A percentile compares a stretch with the other conserved stretches of the same genome.
These are phyloP conservation scores for Ceratocystis destructans DNA, from an alignment of 2,329 filamentous ascomycete species.

Conservation along the genomic window DNA sequence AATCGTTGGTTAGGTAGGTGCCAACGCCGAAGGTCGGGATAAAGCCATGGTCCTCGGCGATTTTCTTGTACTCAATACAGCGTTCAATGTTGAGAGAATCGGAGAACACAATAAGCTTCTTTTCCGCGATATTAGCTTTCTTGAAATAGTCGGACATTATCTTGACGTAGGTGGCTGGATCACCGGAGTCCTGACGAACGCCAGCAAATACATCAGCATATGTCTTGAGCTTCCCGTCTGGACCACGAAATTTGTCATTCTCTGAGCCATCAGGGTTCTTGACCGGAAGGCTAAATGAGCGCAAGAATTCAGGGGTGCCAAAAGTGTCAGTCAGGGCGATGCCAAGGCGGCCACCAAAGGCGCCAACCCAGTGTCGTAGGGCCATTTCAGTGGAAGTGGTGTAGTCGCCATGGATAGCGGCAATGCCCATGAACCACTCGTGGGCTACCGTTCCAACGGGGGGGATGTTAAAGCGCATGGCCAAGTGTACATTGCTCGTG, in stretches of 20 bases:
- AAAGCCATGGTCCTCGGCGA: constrained; percentile 69
- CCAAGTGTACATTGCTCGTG: constrained; percentile 93
- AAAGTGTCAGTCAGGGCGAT: constrained; percentile 96
- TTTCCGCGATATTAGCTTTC: constrained; percentile 55
- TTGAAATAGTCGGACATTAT: constrained; percentile 73
- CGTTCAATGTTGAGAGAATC: constrained; percentile 86
- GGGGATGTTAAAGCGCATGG: constrained; percentile 75
- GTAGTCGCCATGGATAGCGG: constrained; percentile 80
- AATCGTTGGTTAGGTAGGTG: constrained; percentile 94
- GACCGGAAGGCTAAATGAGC: constrained; percentile 60
- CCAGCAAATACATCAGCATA: constrained; percentile 76
- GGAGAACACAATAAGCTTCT: constrained; percentile 88
- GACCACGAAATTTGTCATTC: constrained; percentile 31
- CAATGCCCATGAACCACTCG: constrained; percentile 99
- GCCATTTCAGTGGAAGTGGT: constrained; percentile 70
- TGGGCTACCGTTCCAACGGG: constrained; percentile 85
- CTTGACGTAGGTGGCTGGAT: constrained; percentile 66
- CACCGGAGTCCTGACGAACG: constrained; percentile 80
- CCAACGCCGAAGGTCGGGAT: constrained; percentile 84
- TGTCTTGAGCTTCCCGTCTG: constrained; percentile 37
- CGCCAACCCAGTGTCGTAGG: constrained; percentile 76
- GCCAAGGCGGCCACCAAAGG: constrained; percentile 71
- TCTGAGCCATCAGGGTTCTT: constrained; percentile 31
- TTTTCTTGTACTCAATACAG: constrained; percentile 77
- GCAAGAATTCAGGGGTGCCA: constrained; percentile 77